These are phyloP conservation scores for Coriolopsis trogii DNA, from an alignment of 1,284 basidiomycete species.

Conservation along the genomic window DNA sequence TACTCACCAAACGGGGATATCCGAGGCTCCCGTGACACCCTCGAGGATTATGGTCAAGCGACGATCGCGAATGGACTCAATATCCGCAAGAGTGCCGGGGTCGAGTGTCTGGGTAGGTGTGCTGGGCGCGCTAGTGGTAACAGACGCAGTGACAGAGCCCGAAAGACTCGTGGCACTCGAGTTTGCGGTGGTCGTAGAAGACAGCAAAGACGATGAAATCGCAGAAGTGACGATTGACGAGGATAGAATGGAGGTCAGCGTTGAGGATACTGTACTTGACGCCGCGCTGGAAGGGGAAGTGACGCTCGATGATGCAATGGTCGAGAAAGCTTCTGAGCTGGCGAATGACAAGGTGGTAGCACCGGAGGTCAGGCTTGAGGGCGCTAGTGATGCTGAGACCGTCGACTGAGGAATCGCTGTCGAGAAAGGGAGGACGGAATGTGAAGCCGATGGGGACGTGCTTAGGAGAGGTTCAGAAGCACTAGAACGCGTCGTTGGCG, in stretches of 20 bases:
- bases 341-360: background rate
- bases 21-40: slow-evolving; percentile 5
- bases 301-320: background rate
- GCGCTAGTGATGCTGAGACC: no score
- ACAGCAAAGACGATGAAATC: background rate
- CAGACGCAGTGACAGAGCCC: background rate
- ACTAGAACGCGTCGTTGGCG: background rate
- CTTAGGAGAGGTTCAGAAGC: no score
- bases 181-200: background rate
- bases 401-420: no score
- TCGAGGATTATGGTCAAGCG: slow-evolving; percentile 27
- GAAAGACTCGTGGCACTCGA: background rate
- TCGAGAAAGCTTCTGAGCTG: background rate
- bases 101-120: slow-evolving; percentile 12
- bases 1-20: slow-evolving; percentile 9
- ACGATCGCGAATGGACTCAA: slow-evolving; percentile 26
- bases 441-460: no score
- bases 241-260: no score
- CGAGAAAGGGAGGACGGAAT: no score
- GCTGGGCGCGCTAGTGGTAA: background rate
- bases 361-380: background rate
- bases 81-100: slow-evolving; percentile 19
- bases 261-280: background rate
- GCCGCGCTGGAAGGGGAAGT: background rate
- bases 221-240: background rate